phyloP scores from a whole-genome alignment of 352 stramenopile species.

The Globisporangium nodosum region DNA sequence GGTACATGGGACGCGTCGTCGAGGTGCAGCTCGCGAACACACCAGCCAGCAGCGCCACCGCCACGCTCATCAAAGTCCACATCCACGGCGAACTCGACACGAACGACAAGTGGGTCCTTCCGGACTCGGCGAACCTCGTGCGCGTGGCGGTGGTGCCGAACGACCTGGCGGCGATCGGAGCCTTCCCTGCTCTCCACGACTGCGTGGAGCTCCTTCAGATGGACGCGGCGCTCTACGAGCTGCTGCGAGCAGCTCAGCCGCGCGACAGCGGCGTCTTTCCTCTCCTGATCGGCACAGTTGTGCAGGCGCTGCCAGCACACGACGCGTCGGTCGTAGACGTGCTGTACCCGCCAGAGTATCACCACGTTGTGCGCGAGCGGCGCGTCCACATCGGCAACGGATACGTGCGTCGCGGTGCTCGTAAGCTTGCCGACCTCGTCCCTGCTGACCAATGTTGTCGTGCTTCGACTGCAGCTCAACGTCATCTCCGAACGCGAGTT shows the following conservation, averaged over 20 bases:
- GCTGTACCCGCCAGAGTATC: slow-evolving; percentile 21
- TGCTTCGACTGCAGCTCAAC: not conserved
- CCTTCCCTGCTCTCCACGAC: slow-evolving; percentile 26
- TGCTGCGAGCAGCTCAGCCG: not conserved
- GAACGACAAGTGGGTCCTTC: slow-evolving; percentile 39
- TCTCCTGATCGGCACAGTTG: slow-evolving; percentile 26
- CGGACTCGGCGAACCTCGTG: slow-evolving; percentile 18
- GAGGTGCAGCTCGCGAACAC: slow-evolving; percentile 3
- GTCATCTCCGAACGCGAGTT: slow-evolving; percentile 8
- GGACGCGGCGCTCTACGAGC: slow-evolving; percentile 17
- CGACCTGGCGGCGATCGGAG: slow-evolving; percentile 26
- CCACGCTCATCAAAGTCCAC: slow-evolving; percentile 18
- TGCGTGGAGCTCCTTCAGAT: slow-evolving; percentile 34
- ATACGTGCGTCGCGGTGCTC: slow-evolving; percentile 28
- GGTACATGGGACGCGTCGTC: slow-evolving; percentile 44
- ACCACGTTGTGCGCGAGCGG: slow-evolving; percentile 14
- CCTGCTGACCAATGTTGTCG: not conserved
- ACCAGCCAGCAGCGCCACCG: not conserved
- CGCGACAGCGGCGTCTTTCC: slow-evolving; percentile 9
- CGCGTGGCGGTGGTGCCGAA: slow-evolving; percentile 21
- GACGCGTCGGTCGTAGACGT: slow-evolving; percentile 50
- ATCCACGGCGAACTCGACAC: slow-evolving; percentile 39
- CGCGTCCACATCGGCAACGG: slow-evolving; percentile 45
- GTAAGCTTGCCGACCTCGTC: too few species aligned
- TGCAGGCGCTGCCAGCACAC: slow-evolving; percentile 31